Conservation (phyloP, 768 basidiomycete species). For the Suillus cothurnatus region DNA sequence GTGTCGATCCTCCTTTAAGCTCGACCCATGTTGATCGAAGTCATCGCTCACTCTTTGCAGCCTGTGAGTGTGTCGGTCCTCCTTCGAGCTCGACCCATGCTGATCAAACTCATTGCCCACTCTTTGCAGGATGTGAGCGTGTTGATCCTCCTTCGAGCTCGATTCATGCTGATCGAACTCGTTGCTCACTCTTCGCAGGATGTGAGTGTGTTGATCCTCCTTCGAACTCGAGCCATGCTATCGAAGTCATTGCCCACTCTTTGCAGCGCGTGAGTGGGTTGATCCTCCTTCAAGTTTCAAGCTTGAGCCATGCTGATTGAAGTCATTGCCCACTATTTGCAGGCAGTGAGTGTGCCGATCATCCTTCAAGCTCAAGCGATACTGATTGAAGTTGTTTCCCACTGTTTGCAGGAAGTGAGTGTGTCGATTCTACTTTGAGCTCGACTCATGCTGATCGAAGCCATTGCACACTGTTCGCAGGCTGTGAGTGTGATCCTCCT, state of each 20-base stretch:
- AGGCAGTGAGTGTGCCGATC: neutral
- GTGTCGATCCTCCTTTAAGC: neutral
- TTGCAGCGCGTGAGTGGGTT: neutral
- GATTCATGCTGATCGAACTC: neutral
- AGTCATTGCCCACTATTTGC: neutral
- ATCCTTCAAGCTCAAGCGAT: neutral
- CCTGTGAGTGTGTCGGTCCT: neutral
- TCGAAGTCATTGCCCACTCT: neutral
- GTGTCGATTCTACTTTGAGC: neutral
- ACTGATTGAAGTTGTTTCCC: no score
- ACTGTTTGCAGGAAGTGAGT: neutral
- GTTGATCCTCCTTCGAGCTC: neutral
- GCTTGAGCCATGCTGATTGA: neutral
- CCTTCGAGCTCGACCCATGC: neutral
- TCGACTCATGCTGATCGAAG: neutral
- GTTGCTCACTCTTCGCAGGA: neutral
- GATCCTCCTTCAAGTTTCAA: neutral
- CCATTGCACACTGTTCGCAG: neutral
- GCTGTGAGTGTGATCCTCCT: neutral
- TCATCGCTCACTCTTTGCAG: neutral
- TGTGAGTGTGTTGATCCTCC: neutral
- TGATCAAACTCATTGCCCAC: neutral
- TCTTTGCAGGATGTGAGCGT: neutral
- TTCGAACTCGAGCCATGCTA: neutral
- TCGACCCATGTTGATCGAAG: neutral